Conservation (phyloP, 2,329 filamentous ascomycete genomes). For the Didymella pinodella region DNA sequence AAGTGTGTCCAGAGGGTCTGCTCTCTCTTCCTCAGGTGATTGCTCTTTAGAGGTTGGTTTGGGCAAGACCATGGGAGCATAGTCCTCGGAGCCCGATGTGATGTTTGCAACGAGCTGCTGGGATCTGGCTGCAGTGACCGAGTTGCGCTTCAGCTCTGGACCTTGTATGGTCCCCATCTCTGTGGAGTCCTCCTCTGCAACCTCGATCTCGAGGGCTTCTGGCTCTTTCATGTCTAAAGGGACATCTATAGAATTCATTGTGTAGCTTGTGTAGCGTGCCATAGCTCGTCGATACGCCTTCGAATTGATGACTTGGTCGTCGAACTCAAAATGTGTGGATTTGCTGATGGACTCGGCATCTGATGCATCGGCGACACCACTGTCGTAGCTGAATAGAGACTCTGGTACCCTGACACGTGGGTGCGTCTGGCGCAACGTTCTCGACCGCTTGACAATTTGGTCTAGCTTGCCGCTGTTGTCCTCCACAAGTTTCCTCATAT, state of each 20-base stretch:
- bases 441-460: conserved; percentile 38
- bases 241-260: conserved; percentile 9
- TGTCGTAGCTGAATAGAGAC: conserved; percentile 32
- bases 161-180: conserved; percentile 21
- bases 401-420: conserved; percentile 41
- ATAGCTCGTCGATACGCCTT: conserved; percentile 44
- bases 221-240: conserved; percentile 3
- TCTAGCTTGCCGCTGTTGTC: conserved; percentile 42
- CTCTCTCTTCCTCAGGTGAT: background rate
- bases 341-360: conserved; percentile 32
- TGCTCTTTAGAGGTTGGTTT: background rate
- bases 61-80: conserved; percentile 2
- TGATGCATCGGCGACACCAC: conserved; percentile 5
- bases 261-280: conserved; percentile 31
- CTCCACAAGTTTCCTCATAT: conserved; percentile 41
- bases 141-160: conserved; percentile 1
- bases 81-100: conserved; percentile 4
- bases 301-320: conserved; percentile 45
- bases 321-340: conserved; percentile 42
- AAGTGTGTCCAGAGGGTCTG: conserved; percentile 23
- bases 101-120: conserved; percentile 10
- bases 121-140: conserved; percentile 5
- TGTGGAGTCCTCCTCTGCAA: conserved; percentile 23
- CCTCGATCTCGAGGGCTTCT: conserved; percentile 8
- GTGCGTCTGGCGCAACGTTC: conserved; percentile 36